Percentiles rank a stretch among this genome's conserved stretches.
These are phyloP conservation scores for Fusarium multiceps DNA, from an alignment of 2,329 filamentous ascomycete species.

Conservation along the genomic window DNA sequence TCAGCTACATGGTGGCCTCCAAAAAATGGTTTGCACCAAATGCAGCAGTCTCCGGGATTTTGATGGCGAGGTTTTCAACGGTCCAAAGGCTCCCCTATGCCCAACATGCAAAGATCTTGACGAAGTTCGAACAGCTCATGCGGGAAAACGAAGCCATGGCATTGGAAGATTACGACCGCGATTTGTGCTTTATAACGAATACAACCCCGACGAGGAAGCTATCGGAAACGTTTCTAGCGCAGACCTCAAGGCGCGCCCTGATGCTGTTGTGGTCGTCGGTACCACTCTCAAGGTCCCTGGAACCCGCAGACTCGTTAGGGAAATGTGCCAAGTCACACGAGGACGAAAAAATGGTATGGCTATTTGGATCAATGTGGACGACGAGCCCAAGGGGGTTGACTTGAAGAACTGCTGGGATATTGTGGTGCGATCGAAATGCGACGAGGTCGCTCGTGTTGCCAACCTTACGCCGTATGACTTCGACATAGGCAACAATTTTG, in stretches of 20 bases:
- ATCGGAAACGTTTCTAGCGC: conserved; percentile 91
- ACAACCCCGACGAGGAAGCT: conserved; percentile 94
- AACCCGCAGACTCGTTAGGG: conserved; percentile 87
- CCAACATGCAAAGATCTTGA: conserved; percentile 79
- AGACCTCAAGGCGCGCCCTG: conserved; percentile 85
- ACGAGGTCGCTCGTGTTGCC: conserved; percentile 83
- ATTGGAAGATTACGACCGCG: conserved; percentile 89
- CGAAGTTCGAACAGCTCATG: conserved; percentile 76
- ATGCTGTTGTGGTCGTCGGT: conserved; percentile 93
- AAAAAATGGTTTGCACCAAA: conserved; percentile 97
- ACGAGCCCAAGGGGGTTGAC: conserved; percentile 83
- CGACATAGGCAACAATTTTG: conserved; percentile 63
- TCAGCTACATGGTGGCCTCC: conserved; percentile 91
- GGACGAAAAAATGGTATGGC: conserved; percentile 85
- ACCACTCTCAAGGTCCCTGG: conserved; percentile 96
- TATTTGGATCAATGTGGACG: conserved; percentile 93
- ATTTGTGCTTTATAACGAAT: conserved; percentile 97
- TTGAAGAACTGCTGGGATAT: conserved; percentile 95
- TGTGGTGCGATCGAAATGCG: conserved; percentile 86
- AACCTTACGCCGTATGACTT: conserved; percentile 69
- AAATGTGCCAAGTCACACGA: conserved; percentile 89
- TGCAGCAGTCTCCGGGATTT: conserved; percentile 83
- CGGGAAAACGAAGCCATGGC: conserved; percentile 91
- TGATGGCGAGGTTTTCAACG: conserved; percentile 81
- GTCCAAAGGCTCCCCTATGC: conserved; percentile 85